Percentiles rank a stretch among this genome's conserved stretches.
Evolutionary conservation across 306 rosid genomes (phyloP).

Genomic region (Dalbergia cochinchinensis): DNA sequence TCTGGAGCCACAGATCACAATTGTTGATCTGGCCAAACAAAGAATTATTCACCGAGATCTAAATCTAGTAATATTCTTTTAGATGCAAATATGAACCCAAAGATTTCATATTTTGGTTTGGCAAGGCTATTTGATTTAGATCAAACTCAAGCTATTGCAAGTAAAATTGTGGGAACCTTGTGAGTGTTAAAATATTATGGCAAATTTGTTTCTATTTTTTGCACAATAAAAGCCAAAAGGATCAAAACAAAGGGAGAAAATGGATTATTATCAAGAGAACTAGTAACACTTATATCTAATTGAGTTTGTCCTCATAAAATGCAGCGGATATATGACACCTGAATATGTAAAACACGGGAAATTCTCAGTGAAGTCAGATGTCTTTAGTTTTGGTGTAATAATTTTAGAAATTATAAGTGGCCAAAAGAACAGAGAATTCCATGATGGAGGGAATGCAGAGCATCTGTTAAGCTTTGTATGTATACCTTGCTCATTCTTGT

Average conservation of each 20-base stretch:
- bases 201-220: neutral
- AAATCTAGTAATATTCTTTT: conserved; percentile 56
- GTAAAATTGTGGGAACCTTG: conserved; percentile 55
- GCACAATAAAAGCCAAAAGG: neutral
- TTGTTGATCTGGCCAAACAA: neutral
- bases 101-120: conserved; percentile 62
- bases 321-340: conserved; percentile 69
- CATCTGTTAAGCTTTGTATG: conserved; percentile 51
- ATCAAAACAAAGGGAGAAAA: no score
- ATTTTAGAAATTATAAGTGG: conserved; percentile 61
- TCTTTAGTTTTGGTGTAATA: conserved; percentile 62
- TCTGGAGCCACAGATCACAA: no score
- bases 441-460: conserved; percentile 25
- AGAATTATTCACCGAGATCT: conserved; percentile 59
- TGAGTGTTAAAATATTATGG: conserved; percentile 19
- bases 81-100: conserved; percentile 48
- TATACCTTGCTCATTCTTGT: conserved; percentile 3
- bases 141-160: conserved; percentile 46
- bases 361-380: conserved; percentile 55
- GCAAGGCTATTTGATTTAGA: conserved; percentile 52
- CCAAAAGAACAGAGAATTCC: conserved; percentile 33
- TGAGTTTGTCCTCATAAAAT: neutral
- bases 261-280: conserved; percentile 21
- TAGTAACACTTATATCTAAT: neutral
- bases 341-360: conserved; percentile 55